A percentile compares a stretch with the other conserved stretches of the same genome.
phyloP scores from a whole-genome alignment of 192 early-diverging fungal species.

The Linnemannia elongata region DNA sequence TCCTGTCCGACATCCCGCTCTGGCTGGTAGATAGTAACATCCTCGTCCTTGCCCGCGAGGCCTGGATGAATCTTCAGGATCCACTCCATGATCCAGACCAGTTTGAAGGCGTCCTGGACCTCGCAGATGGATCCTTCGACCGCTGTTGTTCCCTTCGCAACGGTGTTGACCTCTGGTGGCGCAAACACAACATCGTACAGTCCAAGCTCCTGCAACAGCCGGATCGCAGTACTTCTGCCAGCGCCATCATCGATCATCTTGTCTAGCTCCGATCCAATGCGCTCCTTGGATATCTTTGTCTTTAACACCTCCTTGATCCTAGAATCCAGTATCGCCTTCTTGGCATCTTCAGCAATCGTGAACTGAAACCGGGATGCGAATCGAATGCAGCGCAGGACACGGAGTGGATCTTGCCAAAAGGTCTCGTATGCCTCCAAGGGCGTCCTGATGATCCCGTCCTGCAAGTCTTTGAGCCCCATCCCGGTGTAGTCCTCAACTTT shows the following conservation, averaged over 20 bases:
- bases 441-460: constrained; percentile 82
- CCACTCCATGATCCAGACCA: constrained; percentile 61
- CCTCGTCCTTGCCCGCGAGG: not conserved
- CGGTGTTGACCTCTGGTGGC: constrained; percentile 36
- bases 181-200: constrained; percentile 62
- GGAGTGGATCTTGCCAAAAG: constrained; percentile 95
- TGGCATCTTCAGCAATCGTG: constrained; percentile 76
- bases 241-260: constrained; percentile 81
- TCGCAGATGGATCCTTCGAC: constrained; percentile 34
- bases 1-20: constrained; percentile 21
- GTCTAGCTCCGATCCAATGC: constrained; percentile 90
- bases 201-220: constrained; percentile 49
- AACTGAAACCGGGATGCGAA: constrained; percentile 94
- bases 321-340: constrained; percentile 66
- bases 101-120: constrained; percentile 46
- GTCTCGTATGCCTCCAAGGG: constrained; percentile 90
- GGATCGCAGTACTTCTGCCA: constrained; percentile 43
- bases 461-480: constrained; percentile 82
- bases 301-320: constrained; percentile 76
- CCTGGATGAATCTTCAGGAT: constrained; percentile 31
- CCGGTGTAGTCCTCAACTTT: constrained; percentile 90
- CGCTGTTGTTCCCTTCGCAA: constrained; percentile 37
- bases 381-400: constrained; percentile 92
- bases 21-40: not conserved
- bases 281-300: constrained; percentile 89